Percentiles rank a stretch among this genome's conserved stretches.
These are phyloP conservation scores for Cetradonia linearis DNA, from an alignment of 495 filamentous ascomycete species.

Conservation along the genomic window DNA sequence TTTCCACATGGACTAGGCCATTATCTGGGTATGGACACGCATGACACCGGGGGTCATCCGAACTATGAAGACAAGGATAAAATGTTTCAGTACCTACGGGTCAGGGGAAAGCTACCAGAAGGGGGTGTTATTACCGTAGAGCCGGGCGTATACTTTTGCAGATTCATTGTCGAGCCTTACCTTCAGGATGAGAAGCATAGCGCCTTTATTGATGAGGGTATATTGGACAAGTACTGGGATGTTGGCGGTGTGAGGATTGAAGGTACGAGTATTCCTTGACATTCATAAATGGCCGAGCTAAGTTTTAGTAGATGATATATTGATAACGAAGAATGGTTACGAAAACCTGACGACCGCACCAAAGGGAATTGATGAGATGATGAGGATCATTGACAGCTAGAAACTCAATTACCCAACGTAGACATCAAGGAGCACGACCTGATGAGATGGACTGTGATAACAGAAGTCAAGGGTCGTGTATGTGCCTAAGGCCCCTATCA, in stretches of 20 bases:
- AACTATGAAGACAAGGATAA: slow-evolving; percentile 75
- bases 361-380: slow-evolving; percentile 61
- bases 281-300: not conserved
- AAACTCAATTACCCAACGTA: not conserved
- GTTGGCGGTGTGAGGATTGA: slow-evolving; percentile 89
- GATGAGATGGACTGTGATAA: not conserved
- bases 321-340: slow-evolving; percentile 65
- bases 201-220: slow-evolving; percentile 62
- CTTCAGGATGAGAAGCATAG: slow-evolving; percentile 50
- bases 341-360: slow-evolving; percentile 80
- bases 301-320: slow-evolving; percentile 53
- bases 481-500: not conserved
- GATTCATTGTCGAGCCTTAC: slow-evolving; percentile 82
- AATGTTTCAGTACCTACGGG: slow-evolving; percentile 51
- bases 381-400: slow-evolving; percentile 39
- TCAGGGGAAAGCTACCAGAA: slow-evolving; percentile 59
- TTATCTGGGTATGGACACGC: slow-evolving; percentile 81
- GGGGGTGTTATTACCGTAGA: slow-evolving; percentile 81
- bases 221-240: slow-evolving; percentile 58
- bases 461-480: not conserved
- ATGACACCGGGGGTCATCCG: slow-evolving; percentile 57
- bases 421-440: not conserved
- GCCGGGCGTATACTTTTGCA: slow-evolving; percentile 86
- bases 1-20: slow-evolving; percentile 90
- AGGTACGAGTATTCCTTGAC: slow-evolving; percentile 17